These are phyloP conservation scores for Stephania cephalantha DNA, from an alignment of 164 flowering plant species.

Conservation along the genomic window DNA sequence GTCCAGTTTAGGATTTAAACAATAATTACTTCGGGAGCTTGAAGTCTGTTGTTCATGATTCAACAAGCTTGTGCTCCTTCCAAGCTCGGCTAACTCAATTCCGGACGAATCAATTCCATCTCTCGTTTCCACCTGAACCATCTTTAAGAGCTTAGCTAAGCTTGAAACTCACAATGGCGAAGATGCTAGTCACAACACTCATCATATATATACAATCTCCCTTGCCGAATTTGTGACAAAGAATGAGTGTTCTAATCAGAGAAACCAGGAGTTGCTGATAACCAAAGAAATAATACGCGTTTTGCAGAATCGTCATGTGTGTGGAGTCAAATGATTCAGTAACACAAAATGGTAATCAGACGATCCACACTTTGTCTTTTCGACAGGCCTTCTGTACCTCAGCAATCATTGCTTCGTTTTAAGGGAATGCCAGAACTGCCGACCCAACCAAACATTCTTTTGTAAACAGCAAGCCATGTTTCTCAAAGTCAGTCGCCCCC, in stretches of 20 bases:
- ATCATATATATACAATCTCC: too few species aligned
- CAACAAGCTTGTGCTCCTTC: slow-evolving; percentile 54
- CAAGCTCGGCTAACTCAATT: slow-evolving; percentile 45
- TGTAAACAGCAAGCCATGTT: background rate
- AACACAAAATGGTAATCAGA: background rate
- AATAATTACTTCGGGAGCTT: slow-evolving; percentile 33
- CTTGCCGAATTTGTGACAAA: too few species aligned
- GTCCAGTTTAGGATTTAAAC: background rate
- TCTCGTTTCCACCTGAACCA: slow-evolving; percentile 45
- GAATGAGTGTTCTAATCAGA: too few species aligned
- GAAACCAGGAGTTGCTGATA: background rate
- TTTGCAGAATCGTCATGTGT: background rate
- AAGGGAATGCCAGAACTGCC: background rate
- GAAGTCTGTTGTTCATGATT: slow-evolving; percentile 20
- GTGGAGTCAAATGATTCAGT: background rate
- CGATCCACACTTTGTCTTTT: background rate
- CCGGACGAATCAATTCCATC: slow-evolving; percentile 35
- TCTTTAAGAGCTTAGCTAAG: slow-evolving; percentile 12
- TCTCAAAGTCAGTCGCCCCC: background rate
- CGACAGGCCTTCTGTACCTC: background rate
- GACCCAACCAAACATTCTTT: background rate
- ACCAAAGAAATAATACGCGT: background rate
- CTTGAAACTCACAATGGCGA: background rate
- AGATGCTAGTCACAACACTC: background rate
- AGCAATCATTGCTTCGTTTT: background rate